Evolutionary conservation across 2,329 filamentous ascomycete genomes (phyloP), one percentile per base, ranked within the genome.

Genomic region (Scedosporium minutisporum): DNA sequence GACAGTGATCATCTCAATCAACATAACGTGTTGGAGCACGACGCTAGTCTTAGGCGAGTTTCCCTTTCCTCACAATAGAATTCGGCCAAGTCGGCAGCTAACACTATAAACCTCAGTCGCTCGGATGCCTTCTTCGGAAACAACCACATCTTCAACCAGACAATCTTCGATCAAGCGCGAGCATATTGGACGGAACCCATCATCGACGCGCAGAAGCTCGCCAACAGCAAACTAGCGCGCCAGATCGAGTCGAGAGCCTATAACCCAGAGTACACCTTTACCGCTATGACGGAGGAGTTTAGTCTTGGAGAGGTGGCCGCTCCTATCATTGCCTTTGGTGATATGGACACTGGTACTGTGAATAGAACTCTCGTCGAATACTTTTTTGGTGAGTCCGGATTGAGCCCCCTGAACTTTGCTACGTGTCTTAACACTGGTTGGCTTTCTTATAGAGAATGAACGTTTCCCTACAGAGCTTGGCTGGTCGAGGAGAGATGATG

Each of bases 71-170:
- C 12, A 6, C 14, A 18, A n/a, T 12, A 33, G 9, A 14, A 18
- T 16, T 10, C 2, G 29, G 38, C 6, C 3, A 10, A 12, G 5
- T 5, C 42, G 18, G 6, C n/a, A 51, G 57, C 23, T 38, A 16
- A 25, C 12, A 60, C 21, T 7, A 18, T 18, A 16, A 53, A n/a
- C 5, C 2, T 12, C 25, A 80, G 77, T 48, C 80, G 80, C 27
- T 67, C 72, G 1, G 81, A 84, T 63, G 77, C 75, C 7, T 78
- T 71, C 72, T 76, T 81, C 61, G 82, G 81, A 23, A 78, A 79
- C 69, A 79, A 79, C 65, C 75, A 80, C 66, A 63, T 77, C 62
- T 84, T 85, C 73, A 82, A 84, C 69, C 71, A 78, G 61, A 77
- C 74, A 2, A 68, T 82, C 65, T 85, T 83, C 68, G 75, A 78